Base-by-base conservation (phyloP, 2,329 filamentous ascomycete species). In the Hypoxylon sp. region DNA sequence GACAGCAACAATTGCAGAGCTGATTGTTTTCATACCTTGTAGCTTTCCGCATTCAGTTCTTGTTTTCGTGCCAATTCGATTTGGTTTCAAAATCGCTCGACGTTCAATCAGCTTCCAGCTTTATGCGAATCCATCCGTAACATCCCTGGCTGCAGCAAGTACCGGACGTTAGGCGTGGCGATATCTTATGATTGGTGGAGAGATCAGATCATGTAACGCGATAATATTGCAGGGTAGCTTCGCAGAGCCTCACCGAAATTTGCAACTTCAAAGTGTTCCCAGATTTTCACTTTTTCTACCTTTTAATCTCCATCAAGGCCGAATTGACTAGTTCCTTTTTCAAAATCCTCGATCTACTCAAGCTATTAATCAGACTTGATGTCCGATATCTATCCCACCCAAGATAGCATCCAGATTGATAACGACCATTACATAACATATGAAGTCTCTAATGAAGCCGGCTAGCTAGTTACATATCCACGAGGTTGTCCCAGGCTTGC, bases 201-300 rank as follows among this genome's bases (percentile, higher is more conserved):
- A 28, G 43, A 38, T 28, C 6, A 28, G 43, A 38, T 38, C 3
- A 49, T 36, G 30, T 49, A 36, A 58, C 32, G 46, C 46, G 11
- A 50, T 21, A 32, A 43, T 59, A 14, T 46, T 2, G 7, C 6
- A 30, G 6, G 23, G 23, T 23, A 30, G 32, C 55, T 28, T 45
- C 17, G 28, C 43, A 58, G 34, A 51, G 46, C 32, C 32, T 51
- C 36, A 38, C 36, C 48, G 13, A 14, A 5, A 34, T 21, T 9
- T 28, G 10, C 21, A 50, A 38, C 46, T 43, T 43, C 57, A 60
- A 36, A 43, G 43, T 17, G n/a, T 17, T 28, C 46, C 19, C 25
- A 10, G 10, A 28, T 55, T 52, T 52, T 11, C 25, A 38, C 25
- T 19, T n/a, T 23, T 52, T 52, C n/a, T 25, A 32, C 32, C 11